Base-by-base conservation (phyloP, 495 filamentous ascomycete genomes). In the Annulohypoxylon bovei region DNA sequence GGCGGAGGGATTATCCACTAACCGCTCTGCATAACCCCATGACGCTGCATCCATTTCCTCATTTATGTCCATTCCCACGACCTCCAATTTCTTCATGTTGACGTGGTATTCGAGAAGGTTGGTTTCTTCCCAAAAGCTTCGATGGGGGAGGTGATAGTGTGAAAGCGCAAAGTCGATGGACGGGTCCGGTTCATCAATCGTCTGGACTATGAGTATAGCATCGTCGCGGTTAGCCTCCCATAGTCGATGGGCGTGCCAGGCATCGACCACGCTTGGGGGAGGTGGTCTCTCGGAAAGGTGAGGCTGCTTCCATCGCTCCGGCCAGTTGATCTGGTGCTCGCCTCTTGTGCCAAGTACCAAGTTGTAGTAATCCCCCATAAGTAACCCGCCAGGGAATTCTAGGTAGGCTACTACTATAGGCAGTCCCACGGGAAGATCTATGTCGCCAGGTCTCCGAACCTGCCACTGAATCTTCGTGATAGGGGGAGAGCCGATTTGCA, bases 311-410 rank as follows among this genome's bases (percentile, higher is more conserved):
- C n/a, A 46, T 23, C 5, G 1, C 8, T 33, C 30, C 14, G 65
- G 65, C 57, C 47, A 62, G 14, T 3, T 49, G 9, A 62, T 16
- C 1, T 6, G 0, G n/a, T 57, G 50, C 3, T 1, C 0, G 1
- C 49, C 14, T 18, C 4, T 22, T 0, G 65, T 68, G 3, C 57
- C 56, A 35, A 60, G n/a, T 1, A 60, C 5, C 2, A 67, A n/a
- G 28, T 67, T 33, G 27, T 35, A 60, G 14, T 20, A 55, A 14
- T 25, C 35, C 1, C 55, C 57, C 39, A 62, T 57, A 4, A n/a
- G 27, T 3, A 68, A 12, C n/a, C 65, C 65, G 2, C 25, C 28
- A 0, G 65, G 65, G 25, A 63, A 68, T 4, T 40, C 35, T 25
- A 68, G 44, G 7, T 50, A n/a, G 0, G 18, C 22, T 8, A 42